Percentiles rank a stretch among this genome's conserved stretches.
Conservation (phyloP, 139 green algal genomes). For the Coelastrella sp. region DNA sequence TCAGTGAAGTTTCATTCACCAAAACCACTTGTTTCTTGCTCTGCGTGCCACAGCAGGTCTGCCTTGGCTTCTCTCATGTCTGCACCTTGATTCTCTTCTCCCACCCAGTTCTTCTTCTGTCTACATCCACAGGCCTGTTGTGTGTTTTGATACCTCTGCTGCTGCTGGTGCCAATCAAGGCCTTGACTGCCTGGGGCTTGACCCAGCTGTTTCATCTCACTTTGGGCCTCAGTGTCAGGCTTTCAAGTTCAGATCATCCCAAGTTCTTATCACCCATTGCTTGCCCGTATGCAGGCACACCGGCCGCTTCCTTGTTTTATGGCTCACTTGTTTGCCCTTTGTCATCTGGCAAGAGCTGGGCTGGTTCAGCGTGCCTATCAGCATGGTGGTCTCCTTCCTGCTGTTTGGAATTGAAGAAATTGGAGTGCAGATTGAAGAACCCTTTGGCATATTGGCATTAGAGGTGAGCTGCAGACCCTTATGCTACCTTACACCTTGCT, state of each 20-base stretch:
- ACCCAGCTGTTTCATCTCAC: not conserved
- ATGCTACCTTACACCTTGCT: not conserved
- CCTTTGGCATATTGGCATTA: slow-evolving; percentile 42
- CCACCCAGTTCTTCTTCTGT: too few relatives aligned
- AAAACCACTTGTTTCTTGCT: not conserved
- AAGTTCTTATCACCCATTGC: too few relatives aligned
- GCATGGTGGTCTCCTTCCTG: slow-evolving; percentile 39
- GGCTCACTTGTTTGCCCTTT: slow-evolving; percentile 54
- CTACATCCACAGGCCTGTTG: too few relatives aligned
- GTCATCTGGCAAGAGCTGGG: slow-evolving; percentile 46
- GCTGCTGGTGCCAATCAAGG: too few relatives aligned
- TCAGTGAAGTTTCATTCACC: not conserved
- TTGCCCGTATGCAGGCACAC: slow-evolving; percentile 39
- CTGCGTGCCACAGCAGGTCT: not conserved
- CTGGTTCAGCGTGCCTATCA: slow-evolving; percentile 49
- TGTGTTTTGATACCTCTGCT: too few relatives aligned
- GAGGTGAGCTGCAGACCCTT: not conserved
- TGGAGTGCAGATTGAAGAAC: slow-evolving; percentile 46
- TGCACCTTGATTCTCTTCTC: too few relatives aligned
- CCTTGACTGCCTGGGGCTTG: not conserved
- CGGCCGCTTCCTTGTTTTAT: slow-evolving; percentile 52
- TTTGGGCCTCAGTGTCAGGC: not conserved
- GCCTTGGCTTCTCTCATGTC: too few relatives aligned
- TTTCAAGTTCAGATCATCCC: not conserved
- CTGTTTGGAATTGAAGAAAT: slow-evolving; percentile 52